Evolutionary conservation across 345 rosid genomes (phyloP), one percentile per base, ranked within the genome.

Genomic region (Reutealis trisperma): DNA sequence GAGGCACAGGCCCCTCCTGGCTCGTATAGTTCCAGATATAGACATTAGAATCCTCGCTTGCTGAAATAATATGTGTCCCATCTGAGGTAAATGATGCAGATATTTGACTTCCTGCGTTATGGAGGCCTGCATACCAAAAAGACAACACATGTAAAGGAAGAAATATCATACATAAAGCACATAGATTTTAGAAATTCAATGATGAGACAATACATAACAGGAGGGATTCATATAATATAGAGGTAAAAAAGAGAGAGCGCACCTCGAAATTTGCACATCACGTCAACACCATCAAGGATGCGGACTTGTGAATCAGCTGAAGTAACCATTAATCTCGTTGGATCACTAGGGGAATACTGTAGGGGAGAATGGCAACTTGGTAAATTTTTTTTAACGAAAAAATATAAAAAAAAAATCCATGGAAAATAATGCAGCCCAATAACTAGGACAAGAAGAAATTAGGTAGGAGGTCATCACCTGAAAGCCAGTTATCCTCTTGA

Each of bases 401-500:
- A 13, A 52, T n/a, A n/a, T n/a, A 5, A 54, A 18, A 5, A 3
- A 6, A 54, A 3, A 19, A 54, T 52, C 3, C 55, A 54, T 54
- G 21, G 21, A 19, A 16, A 54, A 6, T 4, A 5, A 61, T 19
- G 61, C 58, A 69, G 24, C 42, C 42, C 14, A 70, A 9, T 5
- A 34, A 57, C 13, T 37, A 0, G n/a, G 42, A 62, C 25, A 54
- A 60, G n/a, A 47, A 47, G 60, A 54, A 37, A 65, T 5, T 5
- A 25, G 57, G n/a, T 2, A 65, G 27, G 16, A 27, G 49, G 45
- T 32, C 25, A 61, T 27, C 47, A 85, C 88, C 90, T 87, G 85
- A 67, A 87, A 83, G 69, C 88, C 84, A 67, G 88, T 87, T 71
- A 87, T 85, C 84, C 86, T 85, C 80, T 82, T 79, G 78, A n/a